These are phyloP conservation scores for Nitzschia sp. DNA, from an alignment of 108 stramenopile genomes.

Conservation along the genomic window DNA sequence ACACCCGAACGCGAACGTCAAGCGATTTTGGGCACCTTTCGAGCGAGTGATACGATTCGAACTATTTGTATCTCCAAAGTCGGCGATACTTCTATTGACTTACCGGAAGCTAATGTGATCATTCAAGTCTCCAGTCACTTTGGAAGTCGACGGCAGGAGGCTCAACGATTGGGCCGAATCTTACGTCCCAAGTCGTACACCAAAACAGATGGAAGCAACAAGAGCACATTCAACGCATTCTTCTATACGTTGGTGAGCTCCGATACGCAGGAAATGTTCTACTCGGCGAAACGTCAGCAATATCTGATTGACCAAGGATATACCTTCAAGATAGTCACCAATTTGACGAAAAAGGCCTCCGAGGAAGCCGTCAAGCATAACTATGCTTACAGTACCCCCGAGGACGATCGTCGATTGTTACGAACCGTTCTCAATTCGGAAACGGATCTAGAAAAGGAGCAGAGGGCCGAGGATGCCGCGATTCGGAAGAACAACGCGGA, in stretches of 20 bases:
- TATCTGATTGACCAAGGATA: constrained; percentile 99
- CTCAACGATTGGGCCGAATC: constrained; percentile 98
- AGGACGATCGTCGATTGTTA: constrained; percentile 72
- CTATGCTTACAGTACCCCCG: constrained; percentile 77
- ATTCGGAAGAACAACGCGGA: constrained; percentile 89
- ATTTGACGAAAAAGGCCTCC: constrained; percentile 76
- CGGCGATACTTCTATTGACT: constrained; percentile 98
- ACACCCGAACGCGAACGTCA: constrained; percentile 94
- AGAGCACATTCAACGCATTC: constrained; percentile 95
- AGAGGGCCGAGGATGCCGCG: constrained; percentile 82
- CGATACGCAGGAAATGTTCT: constrained; percentile 98
- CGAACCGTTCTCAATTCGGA: constrained; percentile 73
- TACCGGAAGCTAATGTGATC: constrained; percentile 99
- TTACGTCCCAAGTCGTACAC: constrained; percentile 93
- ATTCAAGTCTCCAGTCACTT: constrained; percentile 99
- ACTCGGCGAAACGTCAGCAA: constrained; percentile 95
- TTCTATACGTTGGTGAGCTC: constrained; percentile 99
- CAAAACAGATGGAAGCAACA: constrained; percentile 88
- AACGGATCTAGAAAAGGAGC: constrained; percentile 81
- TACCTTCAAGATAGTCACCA: constrained; percentile 99
- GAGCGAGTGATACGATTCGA: constrained; percentile 81
- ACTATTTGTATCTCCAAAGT: constrained; percentile 96
- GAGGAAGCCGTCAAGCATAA: constrained; percentile 60
- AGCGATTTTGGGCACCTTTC: constrained; percentile 90
- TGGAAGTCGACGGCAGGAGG: constrained; percentile 98